Evolutionary conservation across 2,329 filamentous ascomycete genomes (phyloP), one percentile per base, ranked within the genome.

Genomic region (Stachybotrys echinatus): DNA sequence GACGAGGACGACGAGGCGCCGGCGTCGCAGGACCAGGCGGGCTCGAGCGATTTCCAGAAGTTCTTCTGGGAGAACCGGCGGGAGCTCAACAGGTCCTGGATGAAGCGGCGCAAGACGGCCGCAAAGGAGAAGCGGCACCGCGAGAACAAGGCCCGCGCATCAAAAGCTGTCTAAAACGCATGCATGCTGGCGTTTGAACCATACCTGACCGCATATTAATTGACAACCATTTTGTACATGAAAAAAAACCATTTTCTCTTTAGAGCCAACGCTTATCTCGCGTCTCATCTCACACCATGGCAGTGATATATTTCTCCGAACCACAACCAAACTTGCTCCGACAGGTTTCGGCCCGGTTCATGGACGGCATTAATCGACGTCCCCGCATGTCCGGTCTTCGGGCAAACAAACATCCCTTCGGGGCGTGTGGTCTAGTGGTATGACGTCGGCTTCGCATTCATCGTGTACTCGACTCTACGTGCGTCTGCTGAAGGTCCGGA

Each of bases 51-150:
- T 53, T 86, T 86, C 58, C 79, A 84, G 61, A 77, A 80, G 50
- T 85, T 80, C 75, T 88, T 88, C 65, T 87, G 83, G 76, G 79
- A 85, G 57, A 79, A 85, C 54, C 71, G 84, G 17, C 77, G 84
- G 2, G 79, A 87, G 38, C 69, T 85, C 48, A 87, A 85, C 61
- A 69, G 78, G 48, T 80, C 81, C 14, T 88, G 84, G 84, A 85
- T 84, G 71, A 78, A 74, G 62, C 72, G 84, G 50, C 74, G 80
- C 55, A 85, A 85, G 71, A 68, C 75, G 52, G 82, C 74, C 4
- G 73, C 76, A 27, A 88, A 88, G 73, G 81, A 85, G 65, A 85
- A 82, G 71, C 74, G 83, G 45, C 84, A 86, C 60, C 73, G 79
- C 50, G 83, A 87, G 54, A 86, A 86, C 61, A 79, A 77, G 60